Base-by-base conservation (phyloP, 1,139 yeast species). In the Lodderomyces beijingensis region DNA sequence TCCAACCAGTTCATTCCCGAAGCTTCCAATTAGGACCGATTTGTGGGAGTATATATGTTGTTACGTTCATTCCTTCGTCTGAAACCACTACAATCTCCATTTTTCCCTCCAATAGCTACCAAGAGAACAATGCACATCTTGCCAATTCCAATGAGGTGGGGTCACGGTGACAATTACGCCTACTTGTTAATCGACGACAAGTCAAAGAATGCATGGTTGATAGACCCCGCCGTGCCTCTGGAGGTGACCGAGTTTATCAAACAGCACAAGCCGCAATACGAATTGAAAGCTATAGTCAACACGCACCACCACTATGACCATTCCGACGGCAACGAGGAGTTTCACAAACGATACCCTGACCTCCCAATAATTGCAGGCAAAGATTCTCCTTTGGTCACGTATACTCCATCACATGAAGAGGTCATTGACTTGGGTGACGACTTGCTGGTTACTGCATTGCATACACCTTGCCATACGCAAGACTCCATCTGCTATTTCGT, bases 391-490 rank as follows among this genome's bases (percentile, higher is more conserved):
- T 51, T 65, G 25, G 95, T 86, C 12, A 59, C 78, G 0, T 65
- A 69, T 40, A 77, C 86, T 1, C 95, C 95, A 1, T 59, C 70
- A 0, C 79, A 85, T 52, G 57, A 68, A 19, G 86, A 79, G 45
- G 67, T 65, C n/a, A 57, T 79, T 34, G 64, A 70, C 35, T 57
- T 83, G 44, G 96, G 96, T 2, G 65, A 68, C 31, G 54, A 68
- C 41, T 57, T 87, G 35, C 62, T 71, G n/a, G 74, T 91, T 33
- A 78, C 81, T 4, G 94, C 96, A 1, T 65, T 91, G 31, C 91
- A 91, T 57, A 91, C 99, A 1, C 98, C 99, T 1, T 91, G 99
- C 53, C 99, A 91, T 53, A 91, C 99, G 0, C 94, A 84, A 55
- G 98, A 93, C 55, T 85, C 95, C 4, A 84, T 91, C 38, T 89